phyloP scores from a whole-genome alignment of 495 filamentous ascomycete species.

The Neurospora sp. region DNA sequence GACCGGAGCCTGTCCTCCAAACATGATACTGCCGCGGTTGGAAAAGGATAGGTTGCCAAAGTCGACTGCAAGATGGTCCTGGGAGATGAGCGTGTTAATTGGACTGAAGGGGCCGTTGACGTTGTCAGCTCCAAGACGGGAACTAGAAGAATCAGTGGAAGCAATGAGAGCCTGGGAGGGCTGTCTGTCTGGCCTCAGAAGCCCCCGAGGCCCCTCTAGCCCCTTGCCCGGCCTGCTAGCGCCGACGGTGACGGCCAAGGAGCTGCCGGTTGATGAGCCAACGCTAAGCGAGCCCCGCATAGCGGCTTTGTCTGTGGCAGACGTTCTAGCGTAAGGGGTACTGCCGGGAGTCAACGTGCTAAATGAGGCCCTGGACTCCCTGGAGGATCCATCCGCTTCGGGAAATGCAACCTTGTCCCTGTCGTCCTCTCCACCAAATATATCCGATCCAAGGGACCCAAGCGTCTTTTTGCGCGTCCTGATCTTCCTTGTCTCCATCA shows the following conservation, averaged over 20 bases:
- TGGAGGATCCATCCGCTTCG: conserved; percentile 6
- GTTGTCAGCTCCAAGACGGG: background rate
- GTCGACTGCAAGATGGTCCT: conserved; percentile 42
- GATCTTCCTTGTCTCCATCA: conserved; percentile 3
- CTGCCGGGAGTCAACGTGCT: background rate
- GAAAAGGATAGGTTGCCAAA: conserved; percentile 43
- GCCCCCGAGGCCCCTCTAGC: background rate
- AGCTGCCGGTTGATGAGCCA: background rate
- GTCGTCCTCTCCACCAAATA: background rate
- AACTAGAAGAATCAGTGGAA: background rate
- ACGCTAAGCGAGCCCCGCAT: conserved; percentile 12
- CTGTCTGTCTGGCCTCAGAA: background rate
- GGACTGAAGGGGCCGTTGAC: conserved; percentile 25
- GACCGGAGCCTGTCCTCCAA: conserved; percentile 30
- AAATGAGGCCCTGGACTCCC: background rate
- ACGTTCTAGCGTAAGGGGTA: background rate
- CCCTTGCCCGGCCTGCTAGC: background rate
- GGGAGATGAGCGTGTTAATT: conserved; percentile 42
- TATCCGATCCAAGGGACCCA: background rate
- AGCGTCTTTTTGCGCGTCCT: conserved; percentile 26
- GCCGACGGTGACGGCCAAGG: background rate
- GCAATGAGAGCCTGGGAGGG: background rate
- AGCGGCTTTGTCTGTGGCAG: background rate
- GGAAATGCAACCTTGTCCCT: conserved; percentile 14
- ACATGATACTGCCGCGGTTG: conserved; percentile 55